Evolutionary conservation across 352 stramenopile species (phyloP).

Genomic region (Phytophthora lateralis): DNA sequence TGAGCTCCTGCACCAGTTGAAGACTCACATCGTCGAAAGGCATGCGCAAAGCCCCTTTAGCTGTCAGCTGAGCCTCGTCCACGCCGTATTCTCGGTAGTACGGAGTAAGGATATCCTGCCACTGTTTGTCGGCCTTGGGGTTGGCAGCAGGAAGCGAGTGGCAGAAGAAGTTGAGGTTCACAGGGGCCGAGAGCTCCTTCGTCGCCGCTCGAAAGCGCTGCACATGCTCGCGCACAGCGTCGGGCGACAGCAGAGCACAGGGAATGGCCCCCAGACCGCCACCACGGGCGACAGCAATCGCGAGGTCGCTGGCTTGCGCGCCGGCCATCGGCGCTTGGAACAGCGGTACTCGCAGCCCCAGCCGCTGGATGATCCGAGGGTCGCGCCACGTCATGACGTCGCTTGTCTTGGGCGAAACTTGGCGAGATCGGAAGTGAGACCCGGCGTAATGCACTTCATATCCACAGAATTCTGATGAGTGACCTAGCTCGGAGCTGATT

Average conservation of each 20-base stretch:
- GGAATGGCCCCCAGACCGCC: conserved; percentile 61
- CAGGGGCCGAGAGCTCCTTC: conserved; percentile 33
- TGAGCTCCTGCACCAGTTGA: conserved; percentile 49
- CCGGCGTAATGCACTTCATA: neutral
- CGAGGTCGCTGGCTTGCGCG: conserved; percentile 40
- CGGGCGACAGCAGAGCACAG: conserved; percentile 35
- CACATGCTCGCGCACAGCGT: conserved; percentile 32
- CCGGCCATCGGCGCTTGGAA: conserved; percentile 65
- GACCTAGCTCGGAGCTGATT: conserved; percentile 19
- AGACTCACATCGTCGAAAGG: conserved; percentile 43
- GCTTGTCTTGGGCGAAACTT: neutral
- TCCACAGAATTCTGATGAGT: conserved; percentile 13
- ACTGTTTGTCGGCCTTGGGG: conserved; percentile 25
- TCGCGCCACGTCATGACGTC: conserved; percentile 34
- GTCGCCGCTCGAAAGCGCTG: conserved; percentile 39
- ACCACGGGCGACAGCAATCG: conserved; percentile 32
- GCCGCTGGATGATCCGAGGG: conserved; percentile 25
- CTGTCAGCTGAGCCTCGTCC: conserved; percentile 19
- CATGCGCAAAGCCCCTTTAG: conserved; percentile 34
- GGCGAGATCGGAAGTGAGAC: conserved; percentile 16
- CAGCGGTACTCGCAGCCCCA: conserved; percentile 32
- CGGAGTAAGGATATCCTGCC: conserved; percentile 42
- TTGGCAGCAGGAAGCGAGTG: conserved; percentile 28
- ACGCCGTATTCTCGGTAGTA: conserved; percentile 45
- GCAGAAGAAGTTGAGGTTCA: conserved; percentile 78